phyloP scores from a whole-genome alignment of 192 early-diverging fungal genomes.

The Coemansia nantahalensis region DNA sequence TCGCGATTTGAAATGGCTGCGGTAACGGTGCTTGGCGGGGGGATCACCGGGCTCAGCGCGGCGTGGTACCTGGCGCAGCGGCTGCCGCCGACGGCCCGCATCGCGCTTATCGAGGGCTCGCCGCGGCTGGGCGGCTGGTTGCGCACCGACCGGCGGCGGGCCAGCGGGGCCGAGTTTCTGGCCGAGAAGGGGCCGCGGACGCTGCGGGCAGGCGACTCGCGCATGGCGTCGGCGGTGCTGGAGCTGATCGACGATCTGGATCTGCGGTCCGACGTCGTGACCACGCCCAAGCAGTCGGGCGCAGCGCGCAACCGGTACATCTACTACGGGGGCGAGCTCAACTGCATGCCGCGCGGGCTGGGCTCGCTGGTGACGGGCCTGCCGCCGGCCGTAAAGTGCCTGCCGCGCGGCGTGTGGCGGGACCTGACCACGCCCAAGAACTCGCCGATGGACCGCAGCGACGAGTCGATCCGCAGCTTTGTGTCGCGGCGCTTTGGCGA shows the following conservation, averaged over 20 bases:
- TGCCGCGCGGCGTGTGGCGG: constrained; percentile 53
- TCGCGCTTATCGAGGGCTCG: constrained; percentile 71
- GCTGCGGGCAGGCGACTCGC: constrained; percentile 65
- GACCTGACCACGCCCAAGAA: constrained; percentile 21
- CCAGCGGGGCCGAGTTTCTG: constrained; percentile 48
- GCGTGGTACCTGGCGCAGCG: constrained; percentile 72
- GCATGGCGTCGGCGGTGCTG: constrained; percentile 67
- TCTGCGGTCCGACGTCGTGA: constrained; percentile 58
- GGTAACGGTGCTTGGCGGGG: constrained; percentile 81
- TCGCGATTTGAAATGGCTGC: constrained; percentile 23
- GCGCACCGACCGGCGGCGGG: constrained; percentile 55
- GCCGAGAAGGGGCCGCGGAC: constrained; percentile 85
- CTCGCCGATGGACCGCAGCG: constrained; percentile 21
- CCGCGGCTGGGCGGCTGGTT: constrained; percentile 87
- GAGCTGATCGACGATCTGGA: constrained; percentile 74
- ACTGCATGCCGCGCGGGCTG: constrained; percentile 62
- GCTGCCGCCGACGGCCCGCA: constrained; percentile 46
- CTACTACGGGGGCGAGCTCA: constrained; percentile 65
- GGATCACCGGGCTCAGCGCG: constrained; percentile 83
- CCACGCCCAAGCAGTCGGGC: constrained; percentile 60
- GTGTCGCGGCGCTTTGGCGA: constrained; percentile 72
- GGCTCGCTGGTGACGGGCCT: constrained; percentile 55
- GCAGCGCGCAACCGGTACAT: constrained; percentile 85
- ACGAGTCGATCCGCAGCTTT: constrained; percentile 89
- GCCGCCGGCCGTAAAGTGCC: constrained; percentile 57